Conservation (phyloP, 2,329 filamentous ascomycete genomes). For the Alternaria gansuensis region DNA sequence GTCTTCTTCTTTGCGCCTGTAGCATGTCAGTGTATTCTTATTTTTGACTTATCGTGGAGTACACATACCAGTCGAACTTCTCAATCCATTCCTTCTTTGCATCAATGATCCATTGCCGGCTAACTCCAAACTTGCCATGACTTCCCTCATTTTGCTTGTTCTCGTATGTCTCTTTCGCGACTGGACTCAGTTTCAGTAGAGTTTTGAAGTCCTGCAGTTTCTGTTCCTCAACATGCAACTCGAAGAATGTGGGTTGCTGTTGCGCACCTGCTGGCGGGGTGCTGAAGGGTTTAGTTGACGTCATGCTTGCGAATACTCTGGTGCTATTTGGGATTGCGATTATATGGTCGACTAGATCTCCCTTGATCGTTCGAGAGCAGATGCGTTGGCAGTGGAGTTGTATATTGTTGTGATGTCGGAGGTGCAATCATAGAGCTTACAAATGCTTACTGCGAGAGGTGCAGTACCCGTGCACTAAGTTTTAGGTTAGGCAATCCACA, state of each 20-base stretch:
- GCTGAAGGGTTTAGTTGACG: constrained; percentile 30
- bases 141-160: constrained; percentile 40
- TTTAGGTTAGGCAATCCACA: neutral
- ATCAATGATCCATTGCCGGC: constrained; percentile 41
- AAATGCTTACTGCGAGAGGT: constrained; percentile 7
- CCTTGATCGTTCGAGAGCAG: rapidly evolving
- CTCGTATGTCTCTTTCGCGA: constrained; percentile 46
- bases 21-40: neutral
- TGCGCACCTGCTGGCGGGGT: constrained; percentile 26
- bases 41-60: neutral
- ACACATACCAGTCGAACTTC: constrained; percentile 48
- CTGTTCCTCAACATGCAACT: constrained; percentile 39
- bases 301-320: constrained; percentile 18
- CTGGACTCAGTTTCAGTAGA: constrained; percentile 39
- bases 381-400: neutral
- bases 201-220: constrained; percentile 45
- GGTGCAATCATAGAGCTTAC: constrained; percentile 6
- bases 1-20: constrained; percentile 52
- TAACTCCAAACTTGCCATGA: constrained; percentile 44
- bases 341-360: neutral
- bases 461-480: constrained; percentile 2
- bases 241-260: constrained; percentile 35
- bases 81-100: constrained; percentile 44
- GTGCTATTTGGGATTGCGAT: neutral
- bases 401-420: neutral